Base-by-base conservation (phyloP, 2,329 filamentous ascomycete genomes). In the Hypoxylon sp. region DNA sequence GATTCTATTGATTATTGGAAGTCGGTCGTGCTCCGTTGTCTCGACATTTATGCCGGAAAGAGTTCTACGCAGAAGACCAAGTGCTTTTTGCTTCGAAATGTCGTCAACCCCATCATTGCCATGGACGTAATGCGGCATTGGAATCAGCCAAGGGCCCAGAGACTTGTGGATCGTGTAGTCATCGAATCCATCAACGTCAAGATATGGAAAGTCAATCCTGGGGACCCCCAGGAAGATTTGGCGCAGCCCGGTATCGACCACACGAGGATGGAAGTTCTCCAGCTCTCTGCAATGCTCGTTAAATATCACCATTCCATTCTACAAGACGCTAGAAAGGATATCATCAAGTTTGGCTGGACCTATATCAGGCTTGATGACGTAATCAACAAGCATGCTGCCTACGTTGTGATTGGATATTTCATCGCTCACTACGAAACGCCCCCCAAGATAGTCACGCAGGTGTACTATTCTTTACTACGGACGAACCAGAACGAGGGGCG, bases 331-430 rank as follows among this genome's bases (percentile, higher is more conserved):
- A 86, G 95, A 26, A 99, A 99, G 72, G 94, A 99, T 59, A 93
- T 99, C 56, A 99, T 99, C 67, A 97, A 97, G 73, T 99, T 97
- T 71, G 92, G 91, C 2, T 99, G 94, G 94, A 96, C 92, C 12
- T 97, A 96, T 68, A 99, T 99, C 64, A 86, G 90, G 16, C 82
- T 99, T n/a, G 95, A 99, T 67, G 94, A 99, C 70, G 90, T 96
- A 49, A 96, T 99, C 76, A 99, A 97, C 77, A 99, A 99, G 71
- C 94, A 97, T 69, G 94, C 93, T 0, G 92, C 94, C 2, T 99
- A 99, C 65, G 93, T 97, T 4, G 85, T 99, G 4, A 95, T 99
- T 55, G 91, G 90, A 2, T 99, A 97, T 72, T 99, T 99, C 75
- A 97, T 99, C 63, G 90, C 91, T 0, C 89, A 95, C 59, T 99